These are phyloP conservation scores for Dactylorhiza incarnata DNA, from an alignment of 106 monocot species.

Conservation along the genomic window DNA sequence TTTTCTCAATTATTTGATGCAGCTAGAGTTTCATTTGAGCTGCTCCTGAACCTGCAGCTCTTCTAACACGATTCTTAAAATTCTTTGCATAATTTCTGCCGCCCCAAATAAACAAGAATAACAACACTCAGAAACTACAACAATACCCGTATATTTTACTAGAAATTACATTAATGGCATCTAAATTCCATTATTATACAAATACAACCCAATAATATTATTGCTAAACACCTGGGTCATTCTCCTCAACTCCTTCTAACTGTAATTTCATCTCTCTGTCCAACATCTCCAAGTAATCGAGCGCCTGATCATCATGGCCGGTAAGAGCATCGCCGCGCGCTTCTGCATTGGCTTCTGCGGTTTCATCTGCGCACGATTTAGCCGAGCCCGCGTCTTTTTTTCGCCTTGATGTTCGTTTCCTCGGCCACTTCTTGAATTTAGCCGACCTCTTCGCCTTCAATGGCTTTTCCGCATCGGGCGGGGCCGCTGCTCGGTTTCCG, in stretches of 20 bases:
- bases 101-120: too few relatives aligned
- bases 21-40: too few relatives aligned
- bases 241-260: not conserved
- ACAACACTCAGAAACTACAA: too few relatives aligned
- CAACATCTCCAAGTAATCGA: slow-evolving; percentile 2
- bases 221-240: too few relatives aligned
- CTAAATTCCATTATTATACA: too few relatives aligned
- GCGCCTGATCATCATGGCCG: not conserved
- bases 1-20: too few relatives aligned
- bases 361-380: not conserved
- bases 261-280: slow-evolving; percentile 3
- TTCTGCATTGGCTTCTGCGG: not conserved
- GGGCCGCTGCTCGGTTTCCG: not conserved
- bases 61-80: too few relatives aligned
- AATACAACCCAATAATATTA: too few relatives aligned
- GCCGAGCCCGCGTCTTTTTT: not conserved
- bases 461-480: not conserved
- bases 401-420: not conserved
- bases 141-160: too few relatives aligned
- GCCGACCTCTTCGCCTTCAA: not conserved
- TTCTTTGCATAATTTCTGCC: too few relatives aligned
- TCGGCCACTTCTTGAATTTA: slow-evolving; percentile 8
- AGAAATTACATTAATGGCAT: too few relatives aligned
- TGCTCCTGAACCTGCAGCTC: too few relatives aligned
- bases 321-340: not conserved